Conservation (phyloP, 805 yeast genomes). For the Kodamaea restingae region DNA sequence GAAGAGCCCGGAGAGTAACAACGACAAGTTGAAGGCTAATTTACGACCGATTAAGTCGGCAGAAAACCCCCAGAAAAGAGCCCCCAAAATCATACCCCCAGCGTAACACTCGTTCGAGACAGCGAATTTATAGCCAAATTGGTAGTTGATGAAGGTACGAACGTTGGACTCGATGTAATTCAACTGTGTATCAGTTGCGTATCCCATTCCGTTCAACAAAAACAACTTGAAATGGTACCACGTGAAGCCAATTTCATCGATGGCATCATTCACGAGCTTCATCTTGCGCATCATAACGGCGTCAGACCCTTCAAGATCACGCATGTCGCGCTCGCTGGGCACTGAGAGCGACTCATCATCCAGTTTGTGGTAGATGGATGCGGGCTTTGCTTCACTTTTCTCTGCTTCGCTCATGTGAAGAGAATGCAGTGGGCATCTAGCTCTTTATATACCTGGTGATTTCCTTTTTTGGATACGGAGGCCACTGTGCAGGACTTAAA, state of each 20-base stretch:
- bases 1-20: conserved; percentile 46
- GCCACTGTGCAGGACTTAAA: too few relatives aligned
- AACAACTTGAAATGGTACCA: conserved; percentile 38
- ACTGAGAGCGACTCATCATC: conserved; percentile 7
- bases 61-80: conserved; percentile 53
- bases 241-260: conserved; percentile 45
- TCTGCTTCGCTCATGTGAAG: background rate
- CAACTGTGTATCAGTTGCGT: conserved; percentile 45
- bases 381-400: background rate
- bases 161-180: conserved; percentile 46
- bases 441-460: background rate
- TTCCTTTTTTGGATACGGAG: background rate
- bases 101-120: conserved; percentile 32
- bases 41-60: conserved; percentile 29
- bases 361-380: conserved; percentile 6
- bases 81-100: conserved; percentile 48
- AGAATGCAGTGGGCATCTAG: too few relatives aligned
- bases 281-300: conserved; percentile 22
- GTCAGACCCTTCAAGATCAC: conserved; percentile 13
- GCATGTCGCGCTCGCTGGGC: conserved; percentile 13
- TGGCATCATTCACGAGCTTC: conserved; percentile 27
- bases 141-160: conserved; percentile 43
- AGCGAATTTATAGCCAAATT: conserved; percentile 44
- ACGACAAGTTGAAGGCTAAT: conserved; percentile 29
- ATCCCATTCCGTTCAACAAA: conserved; percentile 35